phyloP scores from a whole-genome alignment of 2,329 filamentous ascomycete genomes.

The Fusarium sp. region DNA sequence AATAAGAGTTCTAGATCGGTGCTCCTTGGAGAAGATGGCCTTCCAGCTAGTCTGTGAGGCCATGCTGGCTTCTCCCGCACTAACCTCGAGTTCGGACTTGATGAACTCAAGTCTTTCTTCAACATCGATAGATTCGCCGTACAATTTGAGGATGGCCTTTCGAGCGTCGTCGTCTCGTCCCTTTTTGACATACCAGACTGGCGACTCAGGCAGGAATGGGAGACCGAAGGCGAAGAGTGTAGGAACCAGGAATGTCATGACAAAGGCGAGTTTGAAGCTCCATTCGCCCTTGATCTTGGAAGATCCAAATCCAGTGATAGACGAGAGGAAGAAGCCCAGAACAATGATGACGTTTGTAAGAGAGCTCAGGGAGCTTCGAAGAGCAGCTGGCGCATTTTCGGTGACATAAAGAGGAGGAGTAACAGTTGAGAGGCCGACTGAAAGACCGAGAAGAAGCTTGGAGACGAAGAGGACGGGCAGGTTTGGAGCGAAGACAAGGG shows the following conservation, averaged over 20 bases:
- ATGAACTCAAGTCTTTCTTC: constrained; percentile 47
- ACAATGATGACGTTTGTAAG: constrained; percentile 51
- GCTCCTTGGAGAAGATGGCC: constrained; percentile 50
- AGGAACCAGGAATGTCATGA: constrained; percentile 50
- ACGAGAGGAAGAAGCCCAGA: constrained; percentile 49
- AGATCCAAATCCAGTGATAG: constrained; percentile 46
- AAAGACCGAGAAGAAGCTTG: constrained; percentile 47
- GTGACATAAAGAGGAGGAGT: constrained; percentile 50
- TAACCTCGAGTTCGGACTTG: constrained; percentile 46
- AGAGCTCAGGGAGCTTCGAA: constrained; percentile 47
- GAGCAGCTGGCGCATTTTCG: constrained; percentile 48
- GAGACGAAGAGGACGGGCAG: constrained; percentile 49
- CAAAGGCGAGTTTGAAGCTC: constrained; percentile 48
- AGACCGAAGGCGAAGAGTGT: constrained; percentile 44
- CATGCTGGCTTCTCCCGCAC: constrained; percentile 41
- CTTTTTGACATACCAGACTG: constrained; percentile 50
- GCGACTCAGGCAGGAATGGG: constrained; percentile 48
- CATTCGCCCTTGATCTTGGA: constrained; percentile 48
- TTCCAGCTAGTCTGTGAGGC: constrained; percentile 50
- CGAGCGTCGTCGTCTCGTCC: constrained; percentile 47
- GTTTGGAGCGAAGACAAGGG: constrained; percentile 47
- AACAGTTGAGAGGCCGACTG: constrained; percentile 46
- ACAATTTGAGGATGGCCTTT: constrained; percentile 47
- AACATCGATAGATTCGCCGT: constrained; percentile 37
- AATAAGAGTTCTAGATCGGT: constrained; percentile 45